Percentiles rank a stretch among this genome's conserved stretches.
phyloP scores from a whole-genome alignment of 768 basidiomycete species.

The Boletellus sp. region DNA sequence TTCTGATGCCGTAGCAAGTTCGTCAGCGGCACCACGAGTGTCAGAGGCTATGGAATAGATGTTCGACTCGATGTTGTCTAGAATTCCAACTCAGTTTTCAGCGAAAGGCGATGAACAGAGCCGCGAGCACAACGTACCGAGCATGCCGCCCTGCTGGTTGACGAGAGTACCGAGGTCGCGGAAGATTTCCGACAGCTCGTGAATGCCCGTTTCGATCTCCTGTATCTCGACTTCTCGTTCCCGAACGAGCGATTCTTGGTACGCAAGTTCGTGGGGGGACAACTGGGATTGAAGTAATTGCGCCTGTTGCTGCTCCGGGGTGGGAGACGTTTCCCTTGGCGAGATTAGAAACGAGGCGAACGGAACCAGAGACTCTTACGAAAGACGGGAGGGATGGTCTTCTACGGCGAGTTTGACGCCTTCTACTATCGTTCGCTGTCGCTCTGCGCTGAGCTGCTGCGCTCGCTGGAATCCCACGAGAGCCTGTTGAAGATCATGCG shows the following conservation, averaged over 20 bases:
- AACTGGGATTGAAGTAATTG: slow-evolving; percentile 67
- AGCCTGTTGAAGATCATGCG: slow-evolving; percentile 88
- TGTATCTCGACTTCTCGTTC: slow-evolving; percentile 94
- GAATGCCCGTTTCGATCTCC: slow-evolving; percentile 95
- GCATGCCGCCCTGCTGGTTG: slow-evolving; percentile 89
- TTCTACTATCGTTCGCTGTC: slow-evolving; percentile 85
- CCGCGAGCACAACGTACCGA: slow-evolving; percentile 56
- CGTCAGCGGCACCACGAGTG: slow-evolving; percentile 77
- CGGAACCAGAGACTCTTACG: slow-evolving; percentile 1
- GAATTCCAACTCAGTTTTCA: background rate
- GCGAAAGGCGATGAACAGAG: background rate
- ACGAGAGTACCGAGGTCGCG: slow-evolving; percentile 93
- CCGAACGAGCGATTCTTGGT: slow-evolving; percentile 78
- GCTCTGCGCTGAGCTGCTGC: slow-evolving; percentile 85
- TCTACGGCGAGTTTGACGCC: slow-evolving; percentile 82
- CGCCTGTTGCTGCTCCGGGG: slow-evolving; percentile 62
- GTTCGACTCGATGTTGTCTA: slow-evolving; percentile 95
- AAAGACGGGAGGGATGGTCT: slow-evolving; percentile 49
- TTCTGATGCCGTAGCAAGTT: slow-evolving; percentile 84
- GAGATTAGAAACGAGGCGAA: background rate
- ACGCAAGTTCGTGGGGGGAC: slow-evolving; percentile 90
- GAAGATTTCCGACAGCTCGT: slow-evolving; percentile 95
- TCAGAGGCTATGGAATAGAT: slow-evolving; percentile 83
- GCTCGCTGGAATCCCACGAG: slow-evolving; percentile 90
- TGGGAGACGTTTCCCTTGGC: slow-evolving; percentile 36